Percentiles rank a stretch among this genome's conserved stretches.
Evolutionary conservation across 2,329 filamentous ascomycete species (phyloP).

Genomic region (Tricladium varicosporioides): DNA sequence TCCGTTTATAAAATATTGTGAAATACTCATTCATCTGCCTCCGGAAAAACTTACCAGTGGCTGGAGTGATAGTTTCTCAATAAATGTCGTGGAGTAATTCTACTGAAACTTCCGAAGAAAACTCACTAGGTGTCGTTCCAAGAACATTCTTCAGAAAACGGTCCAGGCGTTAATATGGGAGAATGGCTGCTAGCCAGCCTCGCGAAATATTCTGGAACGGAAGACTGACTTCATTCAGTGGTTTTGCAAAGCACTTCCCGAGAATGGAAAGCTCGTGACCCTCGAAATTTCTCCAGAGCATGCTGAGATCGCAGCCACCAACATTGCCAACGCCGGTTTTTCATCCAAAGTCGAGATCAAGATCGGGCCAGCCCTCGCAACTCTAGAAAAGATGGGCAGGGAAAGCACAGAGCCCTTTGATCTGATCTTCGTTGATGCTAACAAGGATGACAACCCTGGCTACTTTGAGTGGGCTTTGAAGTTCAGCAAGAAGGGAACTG

Average conservation of each 20-base stretch:
- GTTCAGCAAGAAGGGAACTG: constrained; percentile 46
- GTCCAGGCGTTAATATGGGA: too few relatives aligned
- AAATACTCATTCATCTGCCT: too few relatives aligned
- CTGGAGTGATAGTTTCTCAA: too few relatives aligned
- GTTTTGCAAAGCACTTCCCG: constrained; percentile 24
- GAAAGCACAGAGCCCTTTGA: constrained; percentile 47
- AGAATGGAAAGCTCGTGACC: constrained; percentile 30
- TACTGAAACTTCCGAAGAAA: neutral
- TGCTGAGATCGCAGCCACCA: constrained; percentile 40
- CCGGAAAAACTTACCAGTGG: too few relatives aligned
- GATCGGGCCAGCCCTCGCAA: constrained; percentile 45
- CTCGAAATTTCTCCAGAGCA: constrained; percentile 45
- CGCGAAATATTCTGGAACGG: neutral
- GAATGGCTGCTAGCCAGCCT: too few relatives aligned
- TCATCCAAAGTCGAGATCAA: constrained; percentile 45
- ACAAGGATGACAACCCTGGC: constrained; percentile 48
- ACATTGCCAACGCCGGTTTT: constrained; percentile 39
- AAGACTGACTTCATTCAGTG: constrained; percentile 7
- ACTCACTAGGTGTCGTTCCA: neutral
- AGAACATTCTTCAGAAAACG: too few relatives aligned
- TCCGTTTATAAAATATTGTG: neutral
- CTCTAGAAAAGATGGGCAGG: constrained; percentile 26
- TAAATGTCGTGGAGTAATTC: too few relatives aligned
- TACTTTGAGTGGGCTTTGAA: constrained; percentile 41
- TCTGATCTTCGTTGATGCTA: constrained; percentile 52